Percentiles rank a stretch among this genome's conserved stretches.
These are phyloP conservation scores for Beauveria sp. DNA, from an alignment of 2,329 filamentous ascomycete genomes.

Conservation along the genomic window DNA sequence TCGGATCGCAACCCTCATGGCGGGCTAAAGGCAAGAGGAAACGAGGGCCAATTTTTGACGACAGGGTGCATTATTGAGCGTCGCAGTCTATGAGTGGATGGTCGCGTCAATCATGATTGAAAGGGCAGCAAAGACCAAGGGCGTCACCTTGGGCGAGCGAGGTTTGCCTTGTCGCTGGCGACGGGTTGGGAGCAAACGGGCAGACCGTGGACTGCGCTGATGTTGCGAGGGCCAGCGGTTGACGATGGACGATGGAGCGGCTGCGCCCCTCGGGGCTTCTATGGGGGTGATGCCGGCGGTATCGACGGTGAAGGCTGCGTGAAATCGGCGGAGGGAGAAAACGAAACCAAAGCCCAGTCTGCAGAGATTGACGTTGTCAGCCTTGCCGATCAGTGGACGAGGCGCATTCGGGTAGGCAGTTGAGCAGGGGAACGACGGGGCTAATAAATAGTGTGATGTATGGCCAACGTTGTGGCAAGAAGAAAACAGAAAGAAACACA, in stretches of 20 bases:
- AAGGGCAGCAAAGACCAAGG: background rate
- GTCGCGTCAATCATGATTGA: background rate
- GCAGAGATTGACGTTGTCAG: background rate
- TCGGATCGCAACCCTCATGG: constrained; percentile 79
- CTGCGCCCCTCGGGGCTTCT: constrained; percentile 4
- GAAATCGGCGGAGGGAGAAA: background rate
- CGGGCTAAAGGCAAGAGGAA: constrained; percentile 9
- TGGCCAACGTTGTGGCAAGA: background rate
- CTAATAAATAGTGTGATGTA: background rate
- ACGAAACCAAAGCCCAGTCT: background rate
- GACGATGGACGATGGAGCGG: background rate
- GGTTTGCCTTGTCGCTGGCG: background rate
- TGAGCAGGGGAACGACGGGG: background rate
- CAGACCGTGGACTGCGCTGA: background rate
- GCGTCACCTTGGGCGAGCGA: background rate
- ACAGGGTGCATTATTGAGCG: background rate
- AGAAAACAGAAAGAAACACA: background rate
- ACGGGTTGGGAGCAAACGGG: background rate
- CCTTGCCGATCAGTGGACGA: background rate
- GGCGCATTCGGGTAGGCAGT: background rate
- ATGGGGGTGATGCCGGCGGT: background rate
- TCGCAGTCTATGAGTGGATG: background rate
- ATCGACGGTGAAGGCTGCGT: background rate
- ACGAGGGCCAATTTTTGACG: background rate
- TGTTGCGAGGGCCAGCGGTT: background rate